Conservation (phyloP, 805 yeast genomes). For the Ogataea paraovalis region DNA sequence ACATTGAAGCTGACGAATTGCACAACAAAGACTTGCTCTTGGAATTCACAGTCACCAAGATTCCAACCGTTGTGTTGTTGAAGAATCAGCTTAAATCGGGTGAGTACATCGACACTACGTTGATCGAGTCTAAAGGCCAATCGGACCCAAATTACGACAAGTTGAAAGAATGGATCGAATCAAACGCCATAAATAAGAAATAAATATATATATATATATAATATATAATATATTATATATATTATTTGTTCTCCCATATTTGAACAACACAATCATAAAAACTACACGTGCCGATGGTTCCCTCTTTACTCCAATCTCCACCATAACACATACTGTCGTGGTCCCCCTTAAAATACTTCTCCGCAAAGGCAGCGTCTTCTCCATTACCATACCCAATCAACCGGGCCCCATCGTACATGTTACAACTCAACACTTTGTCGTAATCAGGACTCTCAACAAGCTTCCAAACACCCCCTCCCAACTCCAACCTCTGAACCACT, state of each 20-base stretch:
- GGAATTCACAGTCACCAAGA: conserved; percentile 46
- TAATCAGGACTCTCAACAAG: conserved; percentile 55
- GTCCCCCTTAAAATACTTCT: conserved; percentile 52
- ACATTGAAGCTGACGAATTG: conserved; percentile 64
- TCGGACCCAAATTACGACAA: conserved; percentile 41
- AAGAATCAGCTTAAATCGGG: conserved; percentile 58
- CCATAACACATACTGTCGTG: conserved; percentile 96
- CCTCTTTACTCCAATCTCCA: conserved; percentile 79
- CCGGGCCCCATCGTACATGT: conserved; percentile 95
- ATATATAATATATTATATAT: not conserved
- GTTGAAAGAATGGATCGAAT: conserved; percentile 41
- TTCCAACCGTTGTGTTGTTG: conserved; percentile 68
- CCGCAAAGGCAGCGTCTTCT: conserved; percentile 26
- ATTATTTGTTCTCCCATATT: conserved; percentile 50
- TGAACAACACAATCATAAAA: conserved; percentile 86
- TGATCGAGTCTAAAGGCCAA: conserved; percentile 23
- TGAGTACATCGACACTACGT: conserved; percentile 31
- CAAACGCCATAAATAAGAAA: conserved; percentile 33
- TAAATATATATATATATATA: not conserved
- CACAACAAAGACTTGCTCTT: conserved; percentile 56
- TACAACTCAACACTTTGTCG: conserved; percentile 65
- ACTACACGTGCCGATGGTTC: conserved; percentile 72
- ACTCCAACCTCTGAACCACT: conserved; percentile 38
- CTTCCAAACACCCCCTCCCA: conserved; percentile 97
- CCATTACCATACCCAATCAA: conserved; percentile 42